Conservation (phyloP, 2,329 filamentous ascomycete species). For the Dactylellina sp. region DNA sequence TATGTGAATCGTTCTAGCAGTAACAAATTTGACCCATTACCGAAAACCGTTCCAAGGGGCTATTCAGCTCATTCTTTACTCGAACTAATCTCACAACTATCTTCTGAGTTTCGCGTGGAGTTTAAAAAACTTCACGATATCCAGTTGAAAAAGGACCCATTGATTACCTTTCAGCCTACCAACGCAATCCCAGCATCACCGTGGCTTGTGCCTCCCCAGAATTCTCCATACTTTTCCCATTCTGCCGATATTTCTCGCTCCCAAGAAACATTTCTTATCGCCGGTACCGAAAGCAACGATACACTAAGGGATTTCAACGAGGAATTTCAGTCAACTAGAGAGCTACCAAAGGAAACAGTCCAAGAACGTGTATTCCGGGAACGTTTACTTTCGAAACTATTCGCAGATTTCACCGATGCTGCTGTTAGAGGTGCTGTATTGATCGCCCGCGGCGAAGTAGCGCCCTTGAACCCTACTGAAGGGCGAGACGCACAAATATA, state of each 20-base stretch:
- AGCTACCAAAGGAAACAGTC: slow-evolving; percentile 91
- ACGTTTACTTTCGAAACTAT: slow-evolving; percentile 91
- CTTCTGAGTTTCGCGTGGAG: slow-evolving; percentile 80
- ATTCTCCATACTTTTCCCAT: slow-evolving; percentile 76
- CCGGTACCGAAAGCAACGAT: slow-evolving; percentile 92
- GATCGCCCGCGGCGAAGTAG: slow-evolving; percentile 90
- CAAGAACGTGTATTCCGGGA: slow-evolving; percentile 97
- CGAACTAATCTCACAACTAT: slow-evolving; percentile 80
- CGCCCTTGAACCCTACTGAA: slow-evolving; percentile 94
- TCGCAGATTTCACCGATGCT: slow-evolving; percentile 97
- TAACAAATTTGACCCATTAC: slow-evolving; percentile 91
- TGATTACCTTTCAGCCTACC: slow-evolving; percentile 94
- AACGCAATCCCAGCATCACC: slow-evolving; percentile 92
- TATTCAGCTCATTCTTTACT: slow-evolving; percentile 86
- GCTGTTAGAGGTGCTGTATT: slow-evolving; percentile 90
- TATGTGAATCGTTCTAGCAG: slow-evolving; percentile 97
- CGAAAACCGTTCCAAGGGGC: slow-evolving; percentile 80
- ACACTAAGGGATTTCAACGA: slow-evolving; percentile 98
- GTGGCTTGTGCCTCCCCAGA: slow-evolving; percentile 79
- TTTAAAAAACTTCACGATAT: slow-evolving; percentile 85
- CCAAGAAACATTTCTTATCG: slow-evolving; percentile 90
- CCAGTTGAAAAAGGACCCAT: slow-evolving; percentile 85
- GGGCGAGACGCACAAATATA: slow-evolving; percentile 94
- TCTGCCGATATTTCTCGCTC: slow-evolving; percentile 85
- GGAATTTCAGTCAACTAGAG: slow-evolving; percentile 95